phyloP scores from a whole-genome alignment of 805 yeast genomes.

The Saccharomycopsis olivae region DNA sequence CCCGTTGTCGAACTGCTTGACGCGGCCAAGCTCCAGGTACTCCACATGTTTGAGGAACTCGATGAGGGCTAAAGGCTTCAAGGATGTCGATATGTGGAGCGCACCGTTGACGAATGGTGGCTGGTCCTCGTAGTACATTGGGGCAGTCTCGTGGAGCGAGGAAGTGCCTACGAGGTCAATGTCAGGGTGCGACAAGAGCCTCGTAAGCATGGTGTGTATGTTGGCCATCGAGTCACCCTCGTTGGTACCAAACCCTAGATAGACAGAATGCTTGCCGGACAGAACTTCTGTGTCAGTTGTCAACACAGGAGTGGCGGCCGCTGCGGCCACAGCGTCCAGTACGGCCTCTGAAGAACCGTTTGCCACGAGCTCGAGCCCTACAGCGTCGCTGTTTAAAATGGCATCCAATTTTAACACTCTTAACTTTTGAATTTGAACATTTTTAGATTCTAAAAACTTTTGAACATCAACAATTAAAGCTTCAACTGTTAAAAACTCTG shows the following conservation, averaged over 20 bases:
- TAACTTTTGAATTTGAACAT: conserved; percentile 29
- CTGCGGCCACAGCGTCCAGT: neutral
- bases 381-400: conserved; percentile 75
- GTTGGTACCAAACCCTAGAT: conserved; percentile 85
- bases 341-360: neutral
- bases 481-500: conserved; percentile 86
- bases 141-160: conserved; percentile 75
- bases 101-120: conserved; percentile 79
- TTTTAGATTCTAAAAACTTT: conserved; percentile 38
- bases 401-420: conserved; percentile 83
- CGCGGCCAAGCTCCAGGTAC: conserved; percentile 56
- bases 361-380: conserved; percentile 37
- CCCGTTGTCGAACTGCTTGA: conserved; percentile 77
- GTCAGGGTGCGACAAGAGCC: conserved; percentile 20
- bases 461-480: conserved; percentile 74
- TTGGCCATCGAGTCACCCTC: conserved; percentile 60
- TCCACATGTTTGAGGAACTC: conserved; percentile 63
- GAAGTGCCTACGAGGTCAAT: conserved; percentile 54
- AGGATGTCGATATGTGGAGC: conserved; percentile 47
- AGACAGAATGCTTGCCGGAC: conserved; percentile 49
- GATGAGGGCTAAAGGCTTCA: conserved; percentile 57
- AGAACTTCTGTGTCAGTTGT: conserved; percentile 17
- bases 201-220: conserved; percentile 37
- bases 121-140: conserved; percentile 85
- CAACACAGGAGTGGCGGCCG: too few relatives aligned